These are phyloP conservation scores for Sugiyamaella chiloensis DNA, from an alignment of 805 yeast species.

Conservation along the genomic window DNA sequence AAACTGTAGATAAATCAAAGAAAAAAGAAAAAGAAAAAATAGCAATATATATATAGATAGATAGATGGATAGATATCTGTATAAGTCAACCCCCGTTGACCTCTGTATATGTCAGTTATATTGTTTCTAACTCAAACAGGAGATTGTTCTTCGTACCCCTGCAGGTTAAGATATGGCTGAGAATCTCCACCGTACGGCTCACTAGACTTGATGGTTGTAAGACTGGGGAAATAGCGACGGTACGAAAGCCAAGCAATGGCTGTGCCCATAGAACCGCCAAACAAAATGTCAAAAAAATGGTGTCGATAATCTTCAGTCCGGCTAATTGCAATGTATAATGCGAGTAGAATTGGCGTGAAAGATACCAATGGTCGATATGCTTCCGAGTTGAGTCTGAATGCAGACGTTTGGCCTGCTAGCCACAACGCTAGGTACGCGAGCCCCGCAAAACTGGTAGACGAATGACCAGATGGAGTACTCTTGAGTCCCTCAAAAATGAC, in stretches of 20 bases:
- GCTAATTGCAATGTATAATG: conserved; percentile 73
- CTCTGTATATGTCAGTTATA: no score
- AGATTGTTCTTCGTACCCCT: conserved; percentile 1
- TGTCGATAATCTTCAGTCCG: conserved; percentile 91
- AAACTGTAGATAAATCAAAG: no score
- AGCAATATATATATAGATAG: no score
- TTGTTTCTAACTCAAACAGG: no score
- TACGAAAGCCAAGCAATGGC: conserved; percentile 50
- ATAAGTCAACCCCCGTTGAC: no score
- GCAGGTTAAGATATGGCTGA: neutral
- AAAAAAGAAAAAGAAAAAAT: no score
- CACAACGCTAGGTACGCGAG: conserved; percentile 47
- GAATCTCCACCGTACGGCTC: conserved; percentile 15
- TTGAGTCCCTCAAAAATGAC: conserved; percentile 50
- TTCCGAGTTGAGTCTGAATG: conserved; percentile 36
- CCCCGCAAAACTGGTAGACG: conserved; percentile 52
- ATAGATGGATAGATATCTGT: no score
- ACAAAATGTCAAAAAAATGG: conserved; percentile 78
- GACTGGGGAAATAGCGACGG: conserved; percentile 22
- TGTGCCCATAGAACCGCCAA: conserved; percentile 70
- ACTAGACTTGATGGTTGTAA: conserved; percentile 14
- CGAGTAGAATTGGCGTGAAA: conserved; percentile 48
- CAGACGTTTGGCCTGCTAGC: conserved; percentile 46
- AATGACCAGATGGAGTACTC: conserved; percentile 58
- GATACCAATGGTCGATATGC: conserved; percentile 26